These are phyloP conservation scores for Nematodospora anomalae DNA, from an alignment of 1,139 yeast species.

Conservation along the genomic window DNA sequence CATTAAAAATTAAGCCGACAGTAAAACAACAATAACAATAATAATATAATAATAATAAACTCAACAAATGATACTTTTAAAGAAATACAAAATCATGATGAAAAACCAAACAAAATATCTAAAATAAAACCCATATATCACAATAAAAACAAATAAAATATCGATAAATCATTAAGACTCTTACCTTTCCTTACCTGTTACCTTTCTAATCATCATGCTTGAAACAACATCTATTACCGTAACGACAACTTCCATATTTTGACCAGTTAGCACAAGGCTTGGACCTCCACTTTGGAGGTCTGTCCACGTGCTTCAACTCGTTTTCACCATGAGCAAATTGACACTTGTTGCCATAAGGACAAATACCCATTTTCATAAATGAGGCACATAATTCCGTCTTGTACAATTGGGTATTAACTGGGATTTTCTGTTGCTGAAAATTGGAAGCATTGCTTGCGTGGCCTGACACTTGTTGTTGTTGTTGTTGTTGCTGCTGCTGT, in stretches of 20 bases:
- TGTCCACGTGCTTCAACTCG: slow-evolving; percentile 70
- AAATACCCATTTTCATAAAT: slow-evolving; percentile 66
- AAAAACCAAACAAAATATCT: no score
- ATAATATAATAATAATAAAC: background rate
- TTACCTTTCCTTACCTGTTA: no score
- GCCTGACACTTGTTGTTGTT: background rate
- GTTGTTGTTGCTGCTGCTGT: background rate
- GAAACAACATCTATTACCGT: slow-evolving; percentile 90
- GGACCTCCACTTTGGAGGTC: slow-evolving; percentile 87
- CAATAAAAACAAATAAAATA: background rate
- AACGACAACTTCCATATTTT: slow-evolving; percentile 78
- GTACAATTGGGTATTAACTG: slow-evolving; percentile 70
- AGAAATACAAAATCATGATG: no score
- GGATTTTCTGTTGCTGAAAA: slow-evolving; percentile 7
- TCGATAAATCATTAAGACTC: background rate
- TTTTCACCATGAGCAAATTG: slow-evolving; percentile 90
- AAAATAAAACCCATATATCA: background rate
- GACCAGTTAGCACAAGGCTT: slow-evolving; percentile 91
- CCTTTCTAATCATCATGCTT: slow-evolving; percentile 57
- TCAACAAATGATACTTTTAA: no score
- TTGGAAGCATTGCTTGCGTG: background rate
- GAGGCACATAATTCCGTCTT: slow-evolving; percentile 90
- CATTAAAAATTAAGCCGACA: slow-evolving; percentile 1
- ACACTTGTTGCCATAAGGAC: slow-evolving; percentile 90
- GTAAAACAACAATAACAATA: slow-evolving; percentile 1